These are phyloP conservation scores for Lagenaria siceraria DNA, from an alignment of 306 rosid genomes.

Conservation along the genomic window DNA sequence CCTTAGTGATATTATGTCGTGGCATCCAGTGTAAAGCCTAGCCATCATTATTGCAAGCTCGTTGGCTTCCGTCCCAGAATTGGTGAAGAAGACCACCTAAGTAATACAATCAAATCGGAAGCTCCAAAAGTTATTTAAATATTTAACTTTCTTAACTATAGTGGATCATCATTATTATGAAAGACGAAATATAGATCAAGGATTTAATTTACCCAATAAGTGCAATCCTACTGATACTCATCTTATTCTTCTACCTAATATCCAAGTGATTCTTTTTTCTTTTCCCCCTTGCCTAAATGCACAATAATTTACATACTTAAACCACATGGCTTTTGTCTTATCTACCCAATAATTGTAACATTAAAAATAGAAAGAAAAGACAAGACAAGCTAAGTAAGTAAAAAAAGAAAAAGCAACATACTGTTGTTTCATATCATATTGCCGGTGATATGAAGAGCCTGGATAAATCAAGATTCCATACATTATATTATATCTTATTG, in stretches of 20 bases:
- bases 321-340: neutral
- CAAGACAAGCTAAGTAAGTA: neutral
- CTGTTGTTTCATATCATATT: neutral
- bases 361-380: neutral
- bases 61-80: slow-evolving; percentile 97
- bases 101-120: neutral
- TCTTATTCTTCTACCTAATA: neutral
- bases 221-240: neutral
- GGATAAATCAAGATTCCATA: neutral
- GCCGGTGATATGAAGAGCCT: neutral
- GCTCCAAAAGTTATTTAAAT: neutral
- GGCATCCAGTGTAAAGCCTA: slow-evolving; percentile 57
- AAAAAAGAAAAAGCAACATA: neutral
- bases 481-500: neutral
- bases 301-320: neutral
- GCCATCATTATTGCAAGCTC: slow-evolving; percentile 83
- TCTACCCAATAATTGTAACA: neutral
- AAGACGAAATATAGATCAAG: neutral
- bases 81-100: slow-evolving; percentile 85
- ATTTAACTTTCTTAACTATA: neutral
- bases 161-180: neutral
- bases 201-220: neutral
- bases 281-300: neutral
- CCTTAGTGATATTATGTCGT: slow-evolving; percentile 78
- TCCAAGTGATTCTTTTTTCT: neutral